phyloP scores from a whole-genome alignment of 2,329 filamentous ascomycete genomes.

The Clarireedia sp. region DNA sequence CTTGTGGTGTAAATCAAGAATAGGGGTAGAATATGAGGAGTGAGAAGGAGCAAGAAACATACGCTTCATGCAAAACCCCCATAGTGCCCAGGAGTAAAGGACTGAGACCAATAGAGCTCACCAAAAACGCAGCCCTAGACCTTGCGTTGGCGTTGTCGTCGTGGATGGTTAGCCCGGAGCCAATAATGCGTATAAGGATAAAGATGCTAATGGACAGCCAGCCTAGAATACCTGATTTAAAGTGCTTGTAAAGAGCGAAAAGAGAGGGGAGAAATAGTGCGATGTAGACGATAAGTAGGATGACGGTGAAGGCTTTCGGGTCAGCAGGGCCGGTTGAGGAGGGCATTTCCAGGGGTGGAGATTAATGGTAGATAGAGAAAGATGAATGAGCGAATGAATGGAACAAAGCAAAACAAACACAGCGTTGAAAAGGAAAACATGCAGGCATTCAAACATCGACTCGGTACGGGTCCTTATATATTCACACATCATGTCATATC shows the following conservation, averaged over 20 bases:
- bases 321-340: background rate
- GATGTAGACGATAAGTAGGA: background rate
- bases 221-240: background rate
- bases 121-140: background rate
- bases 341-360: background rate
- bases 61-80: background rate
- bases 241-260: slow-evolving; percentile 1
- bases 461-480: too few relatives aligned
- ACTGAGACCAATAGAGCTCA: background rate
- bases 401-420: background rate
- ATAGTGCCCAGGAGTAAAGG: background rate
- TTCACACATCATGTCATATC: too few relatives aligned
- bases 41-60: background rate
- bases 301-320: background rate
- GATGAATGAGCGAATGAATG: background rate
- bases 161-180: background rate
- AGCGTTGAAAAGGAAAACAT: background rate
- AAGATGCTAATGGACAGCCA: background rate
- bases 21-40: too few relatives aligned
- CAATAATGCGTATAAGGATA: background rate
- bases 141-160: background rate
- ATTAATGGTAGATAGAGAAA: background rate
- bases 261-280: background rate
- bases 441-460: too few relatives aligned
- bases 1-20: too few relatives aligned